These are phyloP conservation scores for Meyerozyma guilliermondii DNA, from an alignment of 1,139 yeast species.

Conservation along the genomic window DNA sequence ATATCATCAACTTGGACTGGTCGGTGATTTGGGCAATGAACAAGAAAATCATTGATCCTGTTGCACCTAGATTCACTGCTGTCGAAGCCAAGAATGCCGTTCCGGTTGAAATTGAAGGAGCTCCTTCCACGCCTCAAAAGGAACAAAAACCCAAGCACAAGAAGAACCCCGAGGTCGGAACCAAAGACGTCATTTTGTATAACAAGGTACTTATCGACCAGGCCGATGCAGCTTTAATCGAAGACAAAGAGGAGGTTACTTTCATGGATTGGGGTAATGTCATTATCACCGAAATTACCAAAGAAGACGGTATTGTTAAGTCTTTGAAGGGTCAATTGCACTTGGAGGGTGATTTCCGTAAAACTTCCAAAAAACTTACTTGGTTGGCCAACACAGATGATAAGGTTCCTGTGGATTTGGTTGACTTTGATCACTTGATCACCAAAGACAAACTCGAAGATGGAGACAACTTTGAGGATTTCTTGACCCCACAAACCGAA, in stretches of 20 bases:
- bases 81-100: constrained; percentile 59
- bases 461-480: constrained; percentile 90
- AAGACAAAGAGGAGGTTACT: constrained; percentile 80
- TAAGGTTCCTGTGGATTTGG: constrained; percentile 66
- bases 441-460: constrained; percentile 95
- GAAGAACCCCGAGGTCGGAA: constrained; percentile 90
- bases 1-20: constrained; percentile 96
- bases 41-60: constrained; percentile 93
- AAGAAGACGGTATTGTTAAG: constrained; percentile 50
- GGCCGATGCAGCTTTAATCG: constrained; percentile 75
- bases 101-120: constrained; percentile 60
- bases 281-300: constrained; percentile 66
- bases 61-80: constrained; percentile 93
- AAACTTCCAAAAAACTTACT: constrained; percentile 90
- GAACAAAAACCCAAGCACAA: constrained; percentile 91
- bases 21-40: constrained; percentile 93
- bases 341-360: constrained; percentile 95
- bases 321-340: constrained; percentile 76
- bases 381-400: constrained; percentile 89
- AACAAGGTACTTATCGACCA: constrained; percentile 74
- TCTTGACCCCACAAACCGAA: constrained; percentile 83
- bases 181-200: constrained; percentile 68
- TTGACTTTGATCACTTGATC: constrained; percentile 92
- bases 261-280: constrained; percentile 99
- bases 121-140: constrained; percentile 54